These are phyloP conservation scores for Salix koriyanagi DNA, from an alignment of 345 rosid genomes.

Conservation along the genomic window DNA sequence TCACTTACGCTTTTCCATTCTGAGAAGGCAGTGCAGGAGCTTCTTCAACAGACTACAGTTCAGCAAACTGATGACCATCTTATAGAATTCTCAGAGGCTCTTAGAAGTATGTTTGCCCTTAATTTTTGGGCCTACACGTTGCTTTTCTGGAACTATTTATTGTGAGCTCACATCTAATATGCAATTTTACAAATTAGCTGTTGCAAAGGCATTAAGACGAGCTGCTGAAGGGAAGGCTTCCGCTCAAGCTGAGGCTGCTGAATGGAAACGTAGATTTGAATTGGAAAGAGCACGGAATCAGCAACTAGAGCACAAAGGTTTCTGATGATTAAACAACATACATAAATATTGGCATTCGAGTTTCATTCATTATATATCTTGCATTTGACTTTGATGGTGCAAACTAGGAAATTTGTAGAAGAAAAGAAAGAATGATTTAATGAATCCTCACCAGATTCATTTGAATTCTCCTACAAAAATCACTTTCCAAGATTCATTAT, in stretches of 20 bases:
- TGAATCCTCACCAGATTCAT: neutral
- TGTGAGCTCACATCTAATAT: neutral
- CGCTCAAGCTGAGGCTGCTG: slow-evolving; percentile 98
- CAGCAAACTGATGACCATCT: slow-evolving; percentile 82
- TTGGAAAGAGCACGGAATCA: slow-evolving; percentile 62
- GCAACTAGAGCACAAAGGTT: slow-evolving; percentile 60
- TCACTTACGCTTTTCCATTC: slow-evolving; percentile 51
- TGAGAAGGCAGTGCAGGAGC: slow-evolving; percentile 87
- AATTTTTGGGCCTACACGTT: slow-evolving; percentile 6
- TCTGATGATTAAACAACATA: slow-evolving; percentile 10
- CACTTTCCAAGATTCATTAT: neutral
- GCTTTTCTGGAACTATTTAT: slow-evolving; percentile 6
- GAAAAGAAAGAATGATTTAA: neutral
- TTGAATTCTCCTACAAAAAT: neutral
- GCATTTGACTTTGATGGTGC: neutral
- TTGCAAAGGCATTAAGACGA: slow-evolving; percentile 84
- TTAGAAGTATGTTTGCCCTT: slow-evolving; percentile 63
- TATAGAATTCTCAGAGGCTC: slow-evolving; percentile 86
- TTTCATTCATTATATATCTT: slow-evolving; percentile 7
- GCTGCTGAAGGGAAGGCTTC: slow-evolving; percentile 97
- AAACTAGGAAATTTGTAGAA: neutral
- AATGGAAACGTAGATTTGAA: slow-evolving; percentile 96
- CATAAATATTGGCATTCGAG: neutral
- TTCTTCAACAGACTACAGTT: slow-evolving; percentile 75
- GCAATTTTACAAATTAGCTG: slow-evolving; percentile 50